phyloP scores from a whole-genome alignment of 2,329 filamentous ascomycete genomes.

The Zymoseptoria tritici region DNA sequence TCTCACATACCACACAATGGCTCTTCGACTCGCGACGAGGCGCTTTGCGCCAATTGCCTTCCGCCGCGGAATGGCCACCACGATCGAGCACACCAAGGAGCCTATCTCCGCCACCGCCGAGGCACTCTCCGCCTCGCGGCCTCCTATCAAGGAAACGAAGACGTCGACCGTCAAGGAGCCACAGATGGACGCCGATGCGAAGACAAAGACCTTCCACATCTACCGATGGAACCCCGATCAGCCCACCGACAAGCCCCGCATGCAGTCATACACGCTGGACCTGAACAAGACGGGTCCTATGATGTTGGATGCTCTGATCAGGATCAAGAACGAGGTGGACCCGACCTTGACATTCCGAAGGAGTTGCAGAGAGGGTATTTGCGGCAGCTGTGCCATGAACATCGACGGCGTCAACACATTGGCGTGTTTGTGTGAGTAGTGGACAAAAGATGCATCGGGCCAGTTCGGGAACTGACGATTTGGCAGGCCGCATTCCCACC shows the following conservation, averaged over 20 bases:
- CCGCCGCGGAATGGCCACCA: slow-evolving; percentile 31
- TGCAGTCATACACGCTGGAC: slow-evolving; percentile 93
- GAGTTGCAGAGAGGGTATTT: slow-evolving; percentile 96
- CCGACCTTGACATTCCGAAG: slow-evolving; percentile 92
- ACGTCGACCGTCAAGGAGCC: slow-evolving; percentile 57
- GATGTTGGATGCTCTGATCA: slow-evolving; percentile 92
- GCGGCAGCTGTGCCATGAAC: slow-evolving; percentile 98
- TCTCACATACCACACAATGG: slow-evolving; percentile 24
- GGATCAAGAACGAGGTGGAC: slow-evolving; percentile 99
- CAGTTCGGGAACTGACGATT: slow-evolving; percentile 6
- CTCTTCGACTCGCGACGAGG: slow-evolving; percentile 30
- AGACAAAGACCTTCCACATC: slow-evolving; percentile 92
- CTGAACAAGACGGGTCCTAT: slow-evolving; percentile 99
- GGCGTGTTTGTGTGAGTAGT: slow-evolving; percentile 82
- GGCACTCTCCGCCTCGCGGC: slow-evolving; percentile 24
- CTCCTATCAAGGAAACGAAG: slow-evolving; percentile 42
- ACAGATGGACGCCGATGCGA: slow-evolving; percentile 48
- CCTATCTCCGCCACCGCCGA: slow-evolving; percentile 26
- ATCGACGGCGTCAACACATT: slow-evolving; percentile 98
- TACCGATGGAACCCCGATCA: slow-evolving; percentile 98
- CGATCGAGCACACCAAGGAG: slow-evolving; percentile 28
- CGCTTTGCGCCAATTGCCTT: slow-evolving; percentile 29
- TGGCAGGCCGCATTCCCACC: slow-evolving; percentile 79
- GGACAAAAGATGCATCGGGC: not conserved
- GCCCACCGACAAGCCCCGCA: slow-evolving; percentile 83